Conservation (phyloP, 306 rosid genomes). For the Cicer judaicum region DNA sequence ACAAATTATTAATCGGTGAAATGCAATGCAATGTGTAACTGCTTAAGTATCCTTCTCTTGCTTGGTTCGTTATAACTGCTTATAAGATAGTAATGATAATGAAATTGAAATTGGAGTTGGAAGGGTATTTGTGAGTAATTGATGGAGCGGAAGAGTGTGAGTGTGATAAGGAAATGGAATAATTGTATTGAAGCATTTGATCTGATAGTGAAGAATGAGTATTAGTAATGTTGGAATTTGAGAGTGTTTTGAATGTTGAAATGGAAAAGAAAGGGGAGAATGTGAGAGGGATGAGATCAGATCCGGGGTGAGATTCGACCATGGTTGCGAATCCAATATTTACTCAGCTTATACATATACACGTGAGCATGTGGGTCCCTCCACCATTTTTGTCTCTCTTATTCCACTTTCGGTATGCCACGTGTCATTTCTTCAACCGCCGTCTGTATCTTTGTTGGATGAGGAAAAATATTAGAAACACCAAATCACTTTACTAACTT, state of each 20-base stretch:
- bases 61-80: not conserved
- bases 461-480: not conserved
- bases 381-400: constrained; percentile 31
- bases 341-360: constrained; percentile 53
- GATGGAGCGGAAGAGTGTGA: not conserved
- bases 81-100: not conserved
- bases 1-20: not conserved
- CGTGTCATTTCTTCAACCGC: constrained; percentile 52
- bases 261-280: not conserved
- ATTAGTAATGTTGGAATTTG: constrained; percentile 6
- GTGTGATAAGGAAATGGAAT: constrained; percentile 28
- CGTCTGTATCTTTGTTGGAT: constrained; percentile 43
- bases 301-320: constrained; percentile 52
- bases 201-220: constrained; percentile 10
- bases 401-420: constrained; percentile 41
- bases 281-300: constrained; percentile 43
- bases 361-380: constrained; percentile 69
- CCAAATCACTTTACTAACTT: not conserved
- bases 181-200: constrained; percentile 45
- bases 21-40: constrained; percentile 19
- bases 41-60: not conserved
- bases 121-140: not conserved
- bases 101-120: constrained; percentile 27
- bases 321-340: constrained; percentile 53
- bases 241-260: not conserved